Percentiles rank a stretch among this genome's conserved stretches.
Evolutionary conservation across 257 asterid species (phyloP).

Genomic region (Fraxinus anomala): DNA sequence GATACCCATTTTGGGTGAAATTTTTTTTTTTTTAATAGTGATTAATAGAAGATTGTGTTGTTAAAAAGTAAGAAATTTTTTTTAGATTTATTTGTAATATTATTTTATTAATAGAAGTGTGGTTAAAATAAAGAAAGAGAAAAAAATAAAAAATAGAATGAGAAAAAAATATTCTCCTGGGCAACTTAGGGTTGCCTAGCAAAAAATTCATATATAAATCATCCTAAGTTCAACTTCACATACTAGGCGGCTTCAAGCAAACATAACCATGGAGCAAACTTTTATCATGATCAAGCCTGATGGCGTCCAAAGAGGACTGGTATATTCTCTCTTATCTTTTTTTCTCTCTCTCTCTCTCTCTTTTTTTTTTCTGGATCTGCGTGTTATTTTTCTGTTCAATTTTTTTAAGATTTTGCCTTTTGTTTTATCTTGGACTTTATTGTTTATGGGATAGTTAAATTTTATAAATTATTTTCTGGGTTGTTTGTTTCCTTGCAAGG

Average conservation of each 20-base stretch:
- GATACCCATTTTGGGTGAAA: too few species aligned
- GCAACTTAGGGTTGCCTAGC: neutral
- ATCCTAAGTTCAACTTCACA: neutral
- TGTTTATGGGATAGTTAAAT: neutral
- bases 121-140: too few species aligned
- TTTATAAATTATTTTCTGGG: neutral
- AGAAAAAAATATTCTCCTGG: neutral
- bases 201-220: neutral
- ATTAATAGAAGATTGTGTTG: too few species aligned
- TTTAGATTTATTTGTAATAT: too few species aligned
- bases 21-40: too few species aligned
- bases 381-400: neutral
- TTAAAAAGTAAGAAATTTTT: too few species aligned
- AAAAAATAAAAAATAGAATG: too few species aligned
- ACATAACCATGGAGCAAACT: constrained; percentile 78
- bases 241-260: neutral
- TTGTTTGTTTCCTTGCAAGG: neutral
- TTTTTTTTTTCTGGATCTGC: neutral
- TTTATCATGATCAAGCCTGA: constrained; percentile 99
- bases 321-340: constrained; percentile 23
- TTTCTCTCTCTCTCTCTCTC: neutral
- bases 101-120: too few species aligned
- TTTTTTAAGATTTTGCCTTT: neutral
- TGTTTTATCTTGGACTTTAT: neutral
- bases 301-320: constrained; percentile 97